phyloP scores from a whole-genome alignment of 257 asterid genomes.

The Lantana camara region DNA sequence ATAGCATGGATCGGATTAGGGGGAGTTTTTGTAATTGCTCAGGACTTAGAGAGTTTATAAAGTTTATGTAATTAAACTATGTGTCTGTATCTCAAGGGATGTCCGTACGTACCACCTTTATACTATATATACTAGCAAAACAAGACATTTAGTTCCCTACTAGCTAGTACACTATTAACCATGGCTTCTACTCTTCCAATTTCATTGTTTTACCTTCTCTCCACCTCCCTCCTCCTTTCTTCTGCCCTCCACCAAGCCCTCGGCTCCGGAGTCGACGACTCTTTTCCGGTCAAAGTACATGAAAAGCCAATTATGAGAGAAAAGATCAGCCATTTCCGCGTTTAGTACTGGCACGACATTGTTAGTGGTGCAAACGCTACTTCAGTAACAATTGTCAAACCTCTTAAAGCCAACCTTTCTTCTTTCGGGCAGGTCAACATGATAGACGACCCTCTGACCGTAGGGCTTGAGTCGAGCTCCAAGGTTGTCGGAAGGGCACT shows the following conservation, averaged over 20 bases:
- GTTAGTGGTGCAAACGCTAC: constrained; percentile 37
- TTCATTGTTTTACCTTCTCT: constrained; percentile 16
- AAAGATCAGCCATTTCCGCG: constrained; percentile 39
- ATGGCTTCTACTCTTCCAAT: constrained; percentile 42
- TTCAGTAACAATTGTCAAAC: constrained; percentile 26
- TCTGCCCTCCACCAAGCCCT: not conserved
- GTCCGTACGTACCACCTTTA: no score
- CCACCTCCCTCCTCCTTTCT: constrained; percentile 27
- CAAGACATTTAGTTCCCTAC: not conserved
- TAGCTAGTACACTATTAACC: no score
- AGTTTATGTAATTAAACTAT: no score
- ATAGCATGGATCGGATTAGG: no score
- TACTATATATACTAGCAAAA: not conserved
- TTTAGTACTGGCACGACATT: constrained; percentile 60
- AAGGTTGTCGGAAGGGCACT: constrained; percentile 53
- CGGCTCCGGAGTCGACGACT: constrained; percentile 22
- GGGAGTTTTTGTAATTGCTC: no score
- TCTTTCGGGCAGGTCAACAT: constrained; percentile 45
- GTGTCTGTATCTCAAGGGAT: no score
- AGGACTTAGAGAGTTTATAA: no score
- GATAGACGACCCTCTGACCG: constrained; percentile 60
- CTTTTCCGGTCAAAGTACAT: constrained; percentile 26
- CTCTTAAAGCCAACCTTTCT: not conserved
- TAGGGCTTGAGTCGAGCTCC: constrained; percentile 48
- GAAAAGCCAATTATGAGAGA: constrained; percentile 25